Evolutionary conservation across 176 grass and related monocot species (phyloP), one percentile per base, ranked within the genome.

Genomic region (Hordeum marinum): DNA sequence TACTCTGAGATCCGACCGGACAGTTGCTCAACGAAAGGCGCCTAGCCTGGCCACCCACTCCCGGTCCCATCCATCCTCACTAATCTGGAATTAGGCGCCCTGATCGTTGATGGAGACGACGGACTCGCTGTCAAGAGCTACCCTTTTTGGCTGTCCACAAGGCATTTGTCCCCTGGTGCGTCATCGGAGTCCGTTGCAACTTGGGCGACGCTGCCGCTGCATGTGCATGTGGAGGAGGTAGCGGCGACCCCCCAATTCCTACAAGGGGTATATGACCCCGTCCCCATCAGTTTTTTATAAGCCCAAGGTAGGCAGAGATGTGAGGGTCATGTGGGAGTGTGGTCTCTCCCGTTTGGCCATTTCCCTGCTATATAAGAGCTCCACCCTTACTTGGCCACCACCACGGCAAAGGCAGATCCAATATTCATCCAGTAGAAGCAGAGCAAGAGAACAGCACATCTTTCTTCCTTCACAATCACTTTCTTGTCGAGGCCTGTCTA

Each of bases 201-300:
- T 81, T 89, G 68, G 43, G 52, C 68, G 68, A 36, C 0, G 59
- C 62, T 59, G 82, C 35, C 27, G 82, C 42, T 9, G 52, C 88
- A 86, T 78, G 83, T 85, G 35, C 14, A 17, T 9, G 40, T 68
- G 78, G 39, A 85, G 10, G 25, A 14, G 61, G 31, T 8, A 32
- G 71, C 57, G 15, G 36, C 72, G 42, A 43, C 84, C 76, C 55
- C 79, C 13, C 34, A 63, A 45, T 86, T 83, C 45, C 62, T 65
- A 58, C 79, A 86, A 82, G 63, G 48, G 83, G 79, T 89, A 82
- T 76, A 71, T 85, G 23, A 23, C 41, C 70, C 70, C 40, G 72
- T 72, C 70, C n/a, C 88, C 71, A 2, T 37, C 65, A 35, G 31
- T 32, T 67, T 36, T 34, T 35, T 66, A 66, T 67, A 67, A 2